Conservation (phyloP, 208 protist genomes). For the Leishmania martiniquensis region DNA sequence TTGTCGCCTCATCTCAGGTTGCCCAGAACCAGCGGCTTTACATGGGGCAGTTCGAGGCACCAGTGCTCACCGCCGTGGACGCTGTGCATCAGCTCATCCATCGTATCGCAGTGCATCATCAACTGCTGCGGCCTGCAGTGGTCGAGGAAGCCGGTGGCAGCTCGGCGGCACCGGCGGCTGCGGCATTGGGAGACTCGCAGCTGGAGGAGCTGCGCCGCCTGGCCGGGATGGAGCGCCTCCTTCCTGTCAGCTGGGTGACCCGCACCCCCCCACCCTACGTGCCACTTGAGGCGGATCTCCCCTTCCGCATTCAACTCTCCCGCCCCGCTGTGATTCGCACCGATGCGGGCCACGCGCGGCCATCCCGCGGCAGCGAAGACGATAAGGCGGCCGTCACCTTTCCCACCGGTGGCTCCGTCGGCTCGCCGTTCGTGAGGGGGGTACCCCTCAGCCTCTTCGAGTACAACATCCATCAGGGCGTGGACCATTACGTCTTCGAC, state of each 20-base stretch:
- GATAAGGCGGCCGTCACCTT: constrained; percentile 21
- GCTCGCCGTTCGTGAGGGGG: constrained; percentile 72
- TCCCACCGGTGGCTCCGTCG: constrained; percentile 75
- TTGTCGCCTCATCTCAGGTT: constrained; percentile 81
- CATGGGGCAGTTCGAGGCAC: constrained; percentile 87
- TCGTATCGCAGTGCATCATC: constrained; percentile 56
- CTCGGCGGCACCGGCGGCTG: background rate
- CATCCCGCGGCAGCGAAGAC: background rate
- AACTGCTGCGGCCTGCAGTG: constrained; percentile 49
- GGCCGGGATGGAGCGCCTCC: constrained; percentile 56
- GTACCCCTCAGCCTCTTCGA: constrained; percentile 70
- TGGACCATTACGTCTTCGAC: constrained; percentile 88
- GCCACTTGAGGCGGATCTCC: constrained; percentile 82
- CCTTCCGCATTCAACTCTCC: constrained; percentile 84
- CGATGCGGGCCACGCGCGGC: background rate
- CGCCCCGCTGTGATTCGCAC: constrained; percentile 56
- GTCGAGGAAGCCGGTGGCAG: background rate
- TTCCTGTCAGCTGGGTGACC: constrained; percentile 83
- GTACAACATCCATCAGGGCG: constrained; percentile 84
- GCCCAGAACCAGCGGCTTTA: constrained; percentile 83
- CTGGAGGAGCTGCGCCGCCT: constrained; percentile 30
- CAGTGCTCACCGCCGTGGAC: constrained; percentile 76
- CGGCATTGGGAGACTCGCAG: constrained; percentile 7
- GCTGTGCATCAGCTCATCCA: constrained; percentile 84
- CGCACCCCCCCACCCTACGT: constrained; percentile 85